Evolutionary conservation across 768 basidiomycete species (phyloP), one percentile per base, ranked within the genome.

Genomic region (Cyclocybe cylindracea): DNA sequence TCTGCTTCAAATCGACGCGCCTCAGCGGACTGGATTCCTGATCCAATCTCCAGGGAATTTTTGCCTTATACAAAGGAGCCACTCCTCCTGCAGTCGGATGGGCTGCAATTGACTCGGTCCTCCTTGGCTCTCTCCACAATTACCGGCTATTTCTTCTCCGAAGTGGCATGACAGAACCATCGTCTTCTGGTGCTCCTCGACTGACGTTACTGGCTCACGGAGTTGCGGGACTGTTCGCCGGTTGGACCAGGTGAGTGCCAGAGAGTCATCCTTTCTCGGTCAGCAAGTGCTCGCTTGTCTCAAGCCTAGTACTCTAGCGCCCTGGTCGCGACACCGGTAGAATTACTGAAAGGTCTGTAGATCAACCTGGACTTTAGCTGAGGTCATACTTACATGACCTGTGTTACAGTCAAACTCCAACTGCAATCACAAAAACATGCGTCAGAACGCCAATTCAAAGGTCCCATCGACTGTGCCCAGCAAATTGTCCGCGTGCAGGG

Each of bases 1-100:
- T 84, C 56, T 51, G 70, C 60, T 36, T 24, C 44, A 38, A 40
- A 51, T 35, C 13, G 39, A 33, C 38, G 47, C 35, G 31, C 43
- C 10, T 43, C 48, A 54, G 43, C 19, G 18, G 39, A 50, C 39
- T 43, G 39, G 13, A 46, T 34, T 40, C 16, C 45, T 57, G 18
- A 53, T 56, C 29, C 32, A 43, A 36, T 49, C 48, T 45, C 39
- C 58, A 87, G 82, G 84, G 84, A 19, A 57, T 82, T 13, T 65
- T 83, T 44, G 86, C 86, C 2, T 70, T 90, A 33, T 90, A 89
- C 74, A 89, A 87, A 68, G 86, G 87, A 7, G 85, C 83, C 8
- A 85, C 85, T 2, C 85, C 86, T 14, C 87, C 86, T 5, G 84
- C 85, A 11, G 73, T 88, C 3, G 86, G 85, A 10, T 88, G 86